Percentiles rank a stretch among this genome's conserved stretches.
These are phyloP conservation scores for Linum lewisii DNA, from an alignment of 345 rosid species.

Conservation along the genomic window DNA sequence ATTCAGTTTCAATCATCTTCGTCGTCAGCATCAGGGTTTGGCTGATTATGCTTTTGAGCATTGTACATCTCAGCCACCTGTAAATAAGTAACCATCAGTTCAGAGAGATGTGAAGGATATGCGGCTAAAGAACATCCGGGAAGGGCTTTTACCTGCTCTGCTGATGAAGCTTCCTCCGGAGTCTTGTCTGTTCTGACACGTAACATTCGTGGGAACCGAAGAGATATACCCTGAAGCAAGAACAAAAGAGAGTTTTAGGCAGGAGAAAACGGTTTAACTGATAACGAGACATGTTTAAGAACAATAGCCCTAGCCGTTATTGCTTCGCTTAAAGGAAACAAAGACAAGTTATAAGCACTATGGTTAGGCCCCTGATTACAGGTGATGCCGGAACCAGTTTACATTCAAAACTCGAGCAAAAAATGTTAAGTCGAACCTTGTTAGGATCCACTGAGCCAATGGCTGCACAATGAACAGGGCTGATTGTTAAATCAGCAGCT, in stretches of 20 bases:
- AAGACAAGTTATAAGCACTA: too few relatives aligned
- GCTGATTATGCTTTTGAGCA: slow-evolving; percentile 67
- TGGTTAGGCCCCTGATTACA: background rate
- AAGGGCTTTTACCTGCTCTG: slow-evolving; percentile 56
- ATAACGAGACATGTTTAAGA: background rate
- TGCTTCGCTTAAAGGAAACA: too few relatives aligned
- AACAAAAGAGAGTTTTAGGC: background rate
- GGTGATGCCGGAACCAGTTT: background rate
- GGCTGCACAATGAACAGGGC: slow-evolving; percentile 91
- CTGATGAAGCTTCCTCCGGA: slow-evolving; percentile 74
- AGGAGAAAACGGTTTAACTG: background rate
- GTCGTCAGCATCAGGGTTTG: slow-evolving; percentile 42
- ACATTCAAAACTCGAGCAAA: background rate
- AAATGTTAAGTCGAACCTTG: slow-evolving; percentile 43
- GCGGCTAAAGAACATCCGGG: background rate
- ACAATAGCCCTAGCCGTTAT: too few relatives aligned
- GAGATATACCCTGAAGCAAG: slow-evolving; percentile 61
- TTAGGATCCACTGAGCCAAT: slow-evolving; percentile 66
- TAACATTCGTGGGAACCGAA: slow-evolving; percentile 77
- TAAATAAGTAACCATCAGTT: slow-evolving; percentile 5
- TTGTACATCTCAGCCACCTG: slow-evolving; percentile 87
- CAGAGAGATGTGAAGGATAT: background rate
- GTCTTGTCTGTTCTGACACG: slow-evolving; percentile 76
- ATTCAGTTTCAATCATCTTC: slow-evolving; percentile 54
- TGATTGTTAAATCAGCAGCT: slow-evolving; percentile 92